Percentiles rank a stretch among this genome's conserved stretches.
Conservation (phyloP, 345 rosid species). For the Rhodamnia rubescens region DNA sequence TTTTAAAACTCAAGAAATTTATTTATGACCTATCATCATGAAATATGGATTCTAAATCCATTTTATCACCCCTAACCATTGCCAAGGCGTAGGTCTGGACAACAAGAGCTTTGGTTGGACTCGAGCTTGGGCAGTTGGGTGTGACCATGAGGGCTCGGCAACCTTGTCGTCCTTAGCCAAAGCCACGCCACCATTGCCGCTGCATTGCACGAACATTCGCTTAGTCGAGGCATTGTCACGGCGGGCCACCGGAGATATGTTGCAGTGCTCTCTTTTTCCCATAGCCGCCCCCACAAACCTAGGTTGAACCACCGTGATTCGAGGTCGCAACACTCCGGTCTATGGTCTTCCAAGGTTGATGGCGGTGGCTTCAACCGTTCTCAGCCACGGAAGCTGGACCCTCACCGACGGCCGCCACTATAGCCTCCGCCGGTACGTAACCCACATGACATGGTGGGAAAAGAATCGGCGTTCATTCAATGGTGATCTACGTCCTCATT, state of each 20-base stretch:
- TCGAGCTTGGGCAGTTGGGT: background rate
- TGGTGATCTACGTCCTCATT: background rate
- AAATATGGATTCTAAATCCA: too few species aligned
- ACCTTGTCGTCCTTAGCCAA: background rate
- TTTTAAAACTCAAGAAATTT: too few species aligned
- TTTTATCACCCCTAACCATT: too few species aligned
- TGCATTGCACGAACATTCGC: background rate
- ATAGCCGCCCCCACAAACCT: background rate
- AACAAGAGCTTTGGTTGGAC: background rate
- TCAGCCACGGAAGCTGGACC: background rate
- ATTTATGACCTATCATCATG: too few species aligned
- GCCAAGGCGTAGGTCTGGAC: background rate
- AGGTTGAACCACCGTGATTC: background rate
- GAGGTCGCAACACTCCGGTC: accelerated
- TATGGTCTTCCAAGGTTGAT: background rate
- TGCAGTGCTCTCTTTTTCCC: accelerated
- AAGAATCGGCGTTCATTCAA: background rate
- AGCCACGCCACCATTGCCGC: background rate
- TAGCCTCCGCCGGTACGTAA: background rate
- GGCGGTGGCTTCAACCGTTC: background rate
- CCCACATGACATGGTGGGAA: background rate
- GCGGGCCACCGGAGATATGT: background rate
- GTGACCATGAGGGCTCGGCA: accelerated
- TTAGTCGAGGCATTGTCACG: background rate
- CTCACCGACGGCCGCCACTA: accelerated